A percentile compares a stretch with the other conserved stretches of the same genome.
Conservation (phyloP, 768 basidiomycete species). For the Gautieria morchelliformis region DNA sequence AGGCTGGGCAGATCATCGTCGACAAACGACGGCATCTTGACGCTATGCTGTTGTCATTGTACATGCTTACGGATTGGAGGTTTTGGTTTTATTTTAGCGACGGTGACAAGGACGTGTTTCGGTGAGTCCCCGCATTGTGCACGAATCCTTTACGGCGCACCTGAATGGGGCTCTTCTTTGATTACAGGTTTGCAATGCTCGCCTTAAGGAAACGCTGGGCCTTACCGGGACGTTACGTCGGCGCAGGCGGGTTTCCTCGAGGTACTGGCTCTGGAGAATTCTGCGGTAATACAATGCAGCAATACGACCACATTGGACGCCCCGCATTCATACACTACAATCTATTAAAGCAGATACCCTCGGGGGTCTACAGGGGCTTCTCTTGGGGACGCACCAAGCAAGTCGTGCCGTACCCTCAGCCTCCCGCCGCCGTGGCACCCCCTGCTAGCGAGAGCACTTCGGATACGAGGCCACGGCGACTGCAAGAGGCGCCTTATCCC, state of each 20-base stretch:
- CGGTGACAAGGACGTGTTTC: slow-evolving; percentile 31
- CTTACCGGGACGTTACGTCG: slow-evolving; percentile 31
- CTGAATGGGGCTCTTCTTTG: background rate
- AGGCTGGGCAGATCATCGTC: slow-evolving; percentile 33
- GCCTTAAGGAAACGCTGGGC: slow-evolving; percentile 35
- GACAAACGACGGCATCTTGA: slow-evolving; percentile 31
- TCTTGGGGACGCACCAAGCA: slow-evolving; percentile 17
- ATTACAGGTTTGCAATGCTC: slow-evolving; percentile 26
- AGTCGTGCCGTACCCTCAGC: background rate
- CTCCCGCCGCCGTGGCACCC: background rate
- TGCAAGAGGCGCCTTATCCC: background rate
- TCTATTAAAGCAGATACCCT: slow-evolving; percentile 27
- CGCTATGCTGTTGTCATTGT: slow-evolving; percentile 16
- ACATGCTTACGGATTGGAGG: slow-evolving; percentile 21
- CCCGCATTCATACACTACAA: slow-evolving; percentile 29
- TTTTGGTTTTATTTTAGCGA: slow-evolving; percentile 31
- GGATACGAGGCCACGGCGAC: background rate
- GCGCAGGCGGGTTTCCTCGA: slow-evolving; percentile 25
- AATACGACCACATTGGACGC: slow-evolving; percentile 22
- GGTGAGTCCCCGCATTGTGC: slow-evolving; percentile 6
- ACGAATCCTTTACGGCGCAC: background rate
- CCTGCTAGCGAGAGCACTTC: background rate
- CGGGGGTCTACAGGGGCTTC: slow-evolving; percentile 13
- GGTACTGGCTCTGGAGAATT: slow-evolving; percentile 13
- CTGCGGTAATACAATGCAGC: slow-evolving; percentile 24